A percentile compares a stretch with the other conserved stretches of the same genome.
These are phyloP conservation scores for Panaeolus papilionaceus DNA, from an alignment of 768 basidiomycete species.

Conservation along the genomic window DNA sequence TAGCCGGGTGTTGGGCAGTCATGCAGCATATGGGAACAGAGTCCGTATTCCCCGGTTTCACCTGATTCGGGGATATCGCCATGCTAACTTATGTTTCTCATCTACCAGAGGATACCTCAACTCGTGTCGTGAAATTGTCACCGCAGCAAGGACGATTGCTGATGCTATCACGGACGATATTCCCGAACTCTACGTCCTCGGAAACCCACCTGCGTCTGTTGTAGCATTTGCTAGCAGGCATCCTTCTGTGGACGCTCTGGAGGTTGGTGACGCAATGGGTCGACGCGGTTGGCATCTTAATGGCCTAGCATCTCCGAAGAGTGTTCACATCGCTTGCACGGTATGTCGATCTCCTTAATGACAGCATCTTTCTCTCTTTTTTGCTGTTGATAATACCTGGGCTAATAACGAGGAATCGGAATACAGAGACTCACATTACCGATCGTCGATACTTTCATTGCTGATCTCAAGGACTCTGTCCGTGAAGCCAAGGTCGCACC, in stretches of 20 bases:
- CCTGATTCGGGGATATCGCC: background rate
- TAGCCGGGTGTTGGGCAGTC: conserved; percentile 96
- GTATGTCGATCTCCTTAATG: conserved; percentile 49
- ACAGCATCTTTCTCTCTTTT: background rate
- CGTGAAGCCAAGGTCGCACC: conserved; percentile 70
- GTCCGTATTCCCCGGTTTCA: conserved; percentile 49
- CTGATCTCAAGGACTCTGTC: conserved; percentile 83
- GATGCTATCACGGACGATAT: conserved; percentile 69
- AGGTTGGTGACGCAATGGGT: conserved; percentile 90
- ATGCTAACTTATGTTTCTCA: conserved; percentile 13
- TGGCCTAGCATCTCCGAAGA: conserved; percentile 77
- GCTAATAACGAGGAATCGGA: conserved; percentile 8
- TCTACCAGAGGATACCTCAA: conserved; percentile 78
- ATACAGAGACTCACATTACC: conserved; percentile 79
- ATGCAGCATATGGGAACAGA: conserved; percentile 92
- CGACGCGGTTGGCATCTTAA: conserved; percentile 93
- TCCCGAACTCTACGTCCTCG: conserved; percentile 87
- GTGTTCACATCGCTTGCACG: conserved; percentile 93
- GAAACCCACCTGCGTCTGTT: conserved; percentile 88
- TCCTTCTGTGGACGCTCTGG: conserved; percentile 72
- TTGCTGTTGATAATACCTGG: background rate
- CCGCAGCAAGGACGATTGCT: conserved; percentile 73
- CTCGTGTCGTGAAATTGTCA: conserved; percentile 86
- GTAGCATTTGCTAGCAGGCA: conserved; percentile 84
- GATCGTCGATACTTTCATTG: conserved; percentile 77